phyloP scores from a whole-genome alignment of 805 yeast species.

The Komagataella mondaviorum region DNA sequence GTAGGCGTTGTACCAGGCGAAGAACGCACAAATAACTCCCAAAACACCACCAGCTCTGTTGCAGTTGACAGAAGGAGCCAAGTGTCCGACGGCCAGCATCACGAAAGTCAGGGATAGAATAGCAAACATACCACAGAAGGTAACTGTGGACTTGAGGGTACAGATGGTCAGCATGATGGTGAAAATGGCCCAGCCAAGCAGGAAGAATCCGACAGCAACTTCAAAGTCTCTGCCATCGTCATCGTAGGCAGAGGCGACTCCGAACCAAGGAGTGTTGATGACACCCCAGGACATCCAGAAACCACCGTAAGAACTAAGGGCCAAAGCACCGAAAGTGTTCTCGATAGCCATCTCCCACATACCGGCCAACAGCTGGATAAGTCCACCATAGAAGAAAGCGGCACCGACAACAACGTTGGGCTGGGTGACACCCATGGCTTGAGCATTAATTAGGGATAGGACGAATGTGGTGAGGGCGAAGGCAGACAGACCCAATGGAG shows the following conservation, averaged over 20 bases:
- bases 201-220: slow-evolving; percentile 44
- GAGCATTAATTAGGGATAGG: slow-evolving; percentile 46
- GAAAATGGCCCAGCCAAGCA: slow-evolving; percentile 54
- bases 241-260: slow-evolving; percentile 32
- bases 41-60: slow-evolving; percentile 47
- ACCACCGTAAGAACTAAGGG: slow-evolving; percentile 50
- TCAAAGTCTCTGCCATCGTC: slow-evolving; percentile 27
- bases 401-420: slow-evolving; percentile 51
- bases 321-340: slow-evolving; percentile 65
- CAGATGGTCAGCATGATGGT: slow-evolving; percentile 43
- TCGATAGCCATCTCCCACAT: slow-evolving; percentile 67
- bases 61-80: slow-evolving; percentile 26
- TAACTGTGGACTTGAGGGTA: slow-evolving; percentile 41
- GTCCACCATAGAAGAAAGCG: slow-evolving; percentile 64
- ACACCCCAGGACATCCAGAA: slow-evolving; percentile 73
- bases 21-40: slow-evolving; percentile 47
- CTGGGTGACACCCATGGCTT: slow-evolving; percentile 53
- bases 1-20: slow-evolving; percentile 61
- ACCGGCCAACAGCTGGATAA: slow-evolving; percentile 59
- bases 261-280: slow-evolving; percentile 43
- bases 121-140: slow-evolving; percentile 38
- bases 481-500: slow-evolving; percentile 61
- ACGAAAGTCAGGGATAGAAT: slow-evolving; percentile 42
- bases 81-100: slow-evolving; percentile 33
- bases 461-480: slow-evolving; percentile 64